Base-by-base conservation (phyloP, 2,329 filamentous ascomycete genomes). In the Alternaria novae-zelandiae region DNA sequence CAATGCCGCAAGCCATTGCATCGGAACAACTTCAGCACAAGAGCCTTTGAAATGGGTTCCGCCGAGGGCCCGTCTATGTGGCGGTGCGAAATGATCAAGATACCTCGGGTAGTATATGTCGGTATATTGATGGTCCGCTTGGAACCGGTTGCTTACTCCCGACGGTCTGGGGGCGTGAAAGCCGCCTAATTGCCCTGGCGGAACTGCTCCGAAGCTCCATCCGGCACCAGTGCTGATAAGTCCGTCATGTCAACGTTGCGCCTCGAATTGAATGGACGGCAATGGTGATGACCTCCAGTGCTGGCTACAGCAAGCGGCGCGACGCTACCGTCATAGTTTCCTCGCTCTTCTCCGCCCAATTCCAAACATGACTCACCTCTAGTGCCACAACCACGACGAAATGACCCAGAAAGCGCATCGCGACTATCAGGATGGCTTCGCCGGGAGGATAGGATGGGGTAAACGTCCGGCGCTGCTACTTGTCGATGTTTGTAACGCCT, bases 401-500 rank as follows among this genome's bases (percentile, higher is more conserved):
- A 74, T 73, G 72, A 54, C 71, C 43, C 61, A 61, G 26, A 57
- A 69, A 50, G 59, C 49, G 15, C 49, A 26, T 26, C 36, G 41
- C 30, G 49, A 32, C 49, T 44, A 59, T 30, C 55, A 25, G 30
- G 23, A 32, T 50, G 82, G 82, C 63, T 83, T 80, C 66, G 78
- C 78, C 53, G 74, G 78, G 43, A 79, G 76, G 32, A 82, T 84
- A 70, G 82, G 82, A 64, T 84, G 82, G 82, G 83, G 82, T 41
- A 59, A 54, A 21, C 76, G 72, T 6, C 82, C 82, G 5, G 83
- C 80, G 21, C 76, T 85, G 3, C 70, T 85, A 51, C 69, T 85
- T 23, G 79, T 85, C 71, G 83, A 85, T 67, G 82, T 84, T 44
- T 85, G 82, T 72, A 81, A 78, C 41, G 82, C 82, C 13, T 84